Evolutionary conservation across 2,329 filamentous ascomycete species (phyloP).

Genomic region (Verticillium alfalfae): DNA sequence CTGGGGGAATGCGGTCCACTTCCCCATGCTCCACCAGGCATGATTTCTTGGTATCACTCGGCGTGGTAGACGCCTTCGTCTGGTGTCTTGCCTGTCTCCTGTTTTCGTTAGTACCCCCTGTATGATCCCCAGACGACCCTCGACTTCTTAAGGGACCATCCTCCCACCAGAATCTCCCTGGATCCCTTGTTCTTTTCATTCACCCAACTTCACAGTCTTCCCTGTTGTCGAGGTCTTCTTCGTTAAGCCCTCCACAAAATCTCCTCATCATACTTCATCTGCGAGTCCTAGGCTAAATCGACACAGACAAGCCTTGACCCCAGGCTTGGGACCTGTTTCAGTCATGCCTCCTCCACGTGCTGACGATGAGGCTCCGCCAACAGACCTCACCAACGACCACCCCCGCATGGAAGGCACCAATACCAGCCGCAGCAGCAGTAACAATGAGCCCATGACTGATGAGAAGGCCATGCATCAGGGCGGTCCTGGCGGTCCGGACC

Average conservation of each 20-base stretch:
- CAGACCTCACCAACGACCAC: slow-evolving; percentile 3
- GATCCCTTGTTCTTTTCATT: not conserved
- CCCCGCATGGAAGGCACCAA: slow-evolving; percentile 6
- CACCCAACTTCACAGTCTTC: not conserved
- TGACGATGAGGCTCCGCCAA: slow-evolving; percentile 16
- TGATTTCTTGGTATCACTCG: not conserved
- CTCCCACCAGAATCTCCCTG: not conserved
- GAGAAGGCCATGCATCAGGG: slow-evolving; percentile 1
- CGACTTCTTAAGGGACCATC: not conserved
- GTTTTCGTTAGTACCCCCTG: not conserved
- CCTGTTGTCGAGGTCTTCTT: not conserved
- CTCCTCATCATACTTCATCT: not conserved
- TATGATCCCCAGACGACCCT: not conserved
- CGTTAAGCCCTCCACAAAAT: not conserved
- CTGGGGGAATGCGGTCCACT: slow-evolving; percentile 2
- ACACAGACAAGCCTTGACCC: not conserved
- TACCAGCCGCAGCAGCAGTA: slow-evolving; percentile 13
- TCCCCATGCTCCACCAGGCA: slow-evolving; percentile 2
- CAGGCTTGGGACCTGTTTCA: not conserved
- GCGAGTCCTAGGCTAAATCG: not conserved
- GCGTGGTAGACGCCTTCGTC: not conserved
- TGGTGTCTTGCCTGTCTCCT: not conserved
- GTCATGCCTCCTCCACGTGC: slow-evolving; percentile 18
- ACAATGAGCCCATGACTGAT: slow-evolving; percentile 6
- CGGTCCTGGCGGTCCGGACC: not conserved